Evolutionary conservation across 768 basidiomycete genomes (phyloP).

Genomic region (Pleurotus giganteus): DNA sequence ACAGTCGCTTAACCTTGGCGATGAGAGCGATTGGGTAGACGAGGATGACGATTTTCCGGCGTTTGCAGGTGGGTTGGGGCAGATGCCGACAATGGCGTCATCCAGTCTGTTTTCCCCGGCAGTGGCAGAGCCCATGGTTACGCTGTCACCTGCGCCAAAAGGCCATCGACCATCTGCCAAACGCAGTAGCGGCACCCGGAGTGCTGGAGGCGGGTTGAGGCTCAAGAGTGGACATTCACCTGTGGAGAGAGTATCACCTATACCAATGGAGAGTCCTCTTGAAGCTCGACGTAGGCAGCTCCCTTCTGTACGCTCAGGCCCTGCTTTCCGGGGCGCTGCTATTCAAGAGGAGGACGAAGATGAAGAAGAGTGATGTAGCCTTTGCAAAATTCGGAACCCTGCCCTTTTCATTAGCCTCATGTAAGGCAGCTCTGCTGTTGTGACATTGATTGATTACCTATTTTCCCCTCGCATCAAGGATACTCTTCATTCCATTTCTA

Average conservation of each 20-base stretch:
- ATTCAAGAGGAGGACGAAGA: slow-evolving; percentile 88
- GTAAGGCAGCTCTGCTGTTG: not conserved
- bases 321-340: slow-evolving; percentile 58
- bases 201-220: slow-evolving; percentile 27
- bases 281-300: slow-evolving; percentile 65
- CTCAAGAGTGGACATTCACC: slow-evolving; percentile 58
- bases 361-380: slow-evolving; percentile 57
- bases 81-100: slow-evolving; percentile 34
- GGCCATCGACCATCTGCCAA: slow-evolving; percentile 37
- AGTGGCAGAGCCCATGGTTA: slow-evolving; percentile 35
- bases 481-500: not conserved
- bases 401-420: not conserved
- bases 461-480: not conserved
- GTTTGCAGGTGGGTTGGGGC: slow-evolving; percentile 80
- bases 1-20: slow-evolving; percentile 56
- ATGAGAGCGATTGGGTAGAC: slow-evolving; percentile 88
- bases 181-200: slow-evolving; percentile 23
- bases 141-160: slow-evolving; percentile 52
- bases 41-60: slow-evolving; percentile 76
- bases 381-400: not conserved
- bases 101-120: slow-evolving; percentile 7
- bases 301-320: slow-evolving; percentile 65
- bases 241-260: slow-evolving; percentile 56
- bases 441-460: not conserved
- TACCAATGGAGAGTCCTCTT: slow-evolving; percentile 49